phyloP scores from a whole-genome alignment of 1,139 yeast genomes.

The Saccharomyces pastorianus region DNA sequence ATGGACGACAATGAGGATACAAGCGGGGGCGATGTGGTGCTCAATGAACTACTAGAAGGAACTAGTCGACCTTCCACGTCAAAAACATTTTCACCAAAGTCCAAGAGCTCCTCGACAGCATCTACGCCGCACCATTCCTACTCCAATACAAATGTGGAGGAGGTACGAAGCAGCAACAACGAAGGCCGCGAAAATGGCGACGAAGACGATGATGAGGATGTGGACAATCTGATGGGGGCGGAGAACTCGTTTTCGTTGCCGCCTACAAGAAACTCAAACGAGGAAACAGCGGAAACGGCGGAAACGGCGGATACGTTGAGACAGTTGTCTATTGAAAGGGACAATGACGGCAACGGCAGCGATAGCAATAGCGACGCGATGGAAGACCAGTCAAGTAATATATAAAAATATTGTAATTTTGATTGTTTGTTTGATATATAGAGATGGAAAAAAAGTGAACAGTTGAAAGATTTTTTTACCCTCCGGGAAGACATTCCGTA shows the following conservation, averaged over 20 bases:
- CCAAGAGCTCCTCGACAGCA: not conserved
- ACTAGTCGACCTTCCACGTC: not conserved
- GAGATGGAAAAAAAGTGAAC: conserved; percentile 3
- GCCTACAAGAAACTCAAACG: conserved; percentile 5
- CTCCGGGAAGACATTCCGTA: not conserved
- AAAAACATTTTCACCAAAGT: not conserved
- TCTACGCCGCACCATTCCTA: not conserved
- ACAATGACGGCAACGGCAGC: conserved; percentile 4
- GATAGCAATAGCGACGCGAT: conserved; percentile 6
- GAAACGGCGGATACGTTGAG: not conserved
- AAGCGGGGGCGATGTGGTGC: not conserved
- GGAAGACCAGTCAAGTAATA: conserved; percentile 5
- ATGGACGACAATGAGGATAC: conserved; percentile 4
- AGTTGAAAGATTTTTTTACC: not conserved
- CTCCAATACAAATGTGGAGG: conserved; percentile 1
- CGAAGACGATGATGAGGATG: conserved; percentile 1
- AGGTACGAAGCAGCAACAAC: conserved; percentile 1
- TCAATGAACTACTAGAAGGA: not conserved
- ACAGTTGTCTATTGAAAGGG: not conserved
- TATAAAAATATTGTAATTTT: not conserved
- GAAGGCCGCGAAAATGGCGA: conserved; percentile 5
- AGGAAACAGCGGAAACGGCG: conserved; percentile 1
- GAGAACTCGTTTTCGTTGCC: conserved; percentile 21
- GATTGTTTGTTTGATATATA: not conserved
- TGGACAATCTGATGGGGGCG: conserved; percentile 7